Conservation (phyloP, 78 protist species). For the Monosiga brevicollis region DNA sequence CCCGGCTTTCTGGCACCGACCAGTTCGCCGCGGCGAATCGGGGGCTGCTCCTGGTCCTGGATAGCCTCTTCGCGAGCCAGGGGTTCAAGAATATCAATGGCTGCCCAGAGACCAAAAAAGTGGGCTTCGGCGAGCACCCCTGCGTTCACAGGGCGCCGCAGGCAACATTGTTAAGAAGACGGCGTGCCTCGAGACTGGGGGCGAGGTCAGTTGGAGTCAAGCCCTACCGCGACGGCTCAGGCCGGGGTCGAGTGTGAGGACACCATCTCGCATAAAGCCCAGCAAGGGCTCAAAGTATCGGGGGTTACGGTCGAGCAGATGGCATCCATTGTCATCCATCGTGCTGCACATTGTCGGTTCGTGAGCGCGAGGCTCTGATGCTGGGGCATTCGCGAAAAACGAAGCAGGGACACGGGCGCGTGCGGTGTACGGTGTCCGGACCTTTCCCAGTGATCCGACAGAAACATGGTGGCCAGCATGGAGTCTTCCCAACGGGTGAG, state of each 20-base stretch:
- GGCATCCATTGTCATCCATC: not conserved
- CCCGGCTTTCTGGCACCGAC: not conserved
- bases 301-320: not conserved
- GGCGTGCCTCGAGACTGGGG: not conserved
- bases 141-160: not conserved
- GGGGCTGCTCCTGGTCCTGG: not conserved
- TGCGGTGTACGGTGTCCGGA: too few species aligned
- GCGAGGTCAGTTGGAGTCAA: not conserved
- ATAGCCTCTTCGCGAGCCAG: not conserved
- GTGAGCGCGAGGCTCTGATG: too few species aligned
- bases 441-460: not conserved
- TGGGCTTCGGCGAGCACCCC: not conserved
- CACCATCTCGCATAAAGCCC: not conserved
- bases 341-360: not conserved
- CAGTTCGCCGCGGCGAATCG: not conserved
- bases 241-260: not conserved
- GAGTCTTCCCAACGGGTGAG: not conserved
- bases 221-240: not conserved
- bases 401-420: too few species aligned
- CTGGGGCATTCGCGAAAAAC: too few species aligned
- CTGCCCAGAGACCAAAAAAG: not conserved
- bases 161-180: not conserved
- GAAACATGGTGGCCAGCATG: not conserved
- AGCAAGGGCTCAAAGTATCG: slow-evolving; percentile 4
- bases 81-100: not conserved